A percentile compares a stretch with the other conserved stretches of the same genome.
Evolutionary conservation across 2,329 filamentous ascomycete species (phyloP).

Genomic region (Calonectria fujianensis): DNA sequence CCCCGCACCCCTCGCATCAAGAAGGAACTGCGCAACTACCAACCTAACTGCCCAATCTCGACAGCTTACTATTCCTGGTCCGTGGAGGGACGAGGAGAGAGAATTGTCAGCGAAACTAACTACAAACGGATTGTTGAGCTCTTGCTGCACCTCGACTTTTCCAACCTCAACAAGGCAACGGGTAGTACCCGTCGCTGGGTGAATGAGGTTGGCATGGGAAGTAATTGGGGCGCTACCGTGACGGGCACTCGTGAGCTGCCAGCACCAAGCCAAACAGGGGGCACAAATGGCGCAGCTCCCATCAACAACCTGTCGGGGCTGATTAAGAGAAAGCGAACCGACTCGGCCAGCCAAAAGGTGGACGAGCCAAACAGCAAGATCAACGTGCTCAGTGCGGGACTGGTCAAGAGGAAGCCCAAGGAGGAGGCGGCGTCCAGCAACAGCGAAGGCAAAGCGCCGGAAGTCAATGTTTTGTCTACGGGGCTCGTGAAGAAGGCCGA

Average conservation of each 20-base stretch:
- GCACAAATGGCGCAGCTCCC: constrained; percentile 35
- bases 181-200: constrained; percentile 83
- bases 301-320: constrained; percentile 71
- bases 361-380: constrained; percentile 52
- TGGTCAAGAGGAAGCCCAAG: constrained; percentile 75
- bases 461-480: constrained; percentile 68
- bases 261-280: constrained; percentile 32
- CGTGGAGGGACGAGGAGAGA: constrained; percentile 74
- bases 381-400: constrained; percentile 69
- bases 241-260: constrained; percentile 64
- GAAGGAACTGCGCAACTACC: constrained; percentile 70
- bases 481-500: constrained; percentile 76
- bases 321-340: constrained; percentile 68
- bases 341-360: constrained; percentile 47
- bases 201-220: constrained; percentile 76
- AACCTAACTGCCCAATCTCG: constrained; percentile 68
- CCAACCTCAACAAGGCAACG: constrained; percentile 76
- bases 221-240: constrained; percentile 71
- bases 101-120: constrained; percentile 76
- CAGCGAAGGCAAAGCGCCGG: constrained; percentile 41
- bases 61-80: constrained; percentile 82
- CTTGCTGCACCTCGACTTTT: constrained; percentile 84
- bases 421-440: constrained; percentile 48
- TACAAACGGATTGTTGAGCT: constrained; percentile 83
- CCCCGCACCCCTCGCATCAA: constrained; percentile 80